Evolutionary conservation across 2,329 filamentous ascomycete genomes (phyloP).

Genomic region (Madurella mycetomatis): DNA sequence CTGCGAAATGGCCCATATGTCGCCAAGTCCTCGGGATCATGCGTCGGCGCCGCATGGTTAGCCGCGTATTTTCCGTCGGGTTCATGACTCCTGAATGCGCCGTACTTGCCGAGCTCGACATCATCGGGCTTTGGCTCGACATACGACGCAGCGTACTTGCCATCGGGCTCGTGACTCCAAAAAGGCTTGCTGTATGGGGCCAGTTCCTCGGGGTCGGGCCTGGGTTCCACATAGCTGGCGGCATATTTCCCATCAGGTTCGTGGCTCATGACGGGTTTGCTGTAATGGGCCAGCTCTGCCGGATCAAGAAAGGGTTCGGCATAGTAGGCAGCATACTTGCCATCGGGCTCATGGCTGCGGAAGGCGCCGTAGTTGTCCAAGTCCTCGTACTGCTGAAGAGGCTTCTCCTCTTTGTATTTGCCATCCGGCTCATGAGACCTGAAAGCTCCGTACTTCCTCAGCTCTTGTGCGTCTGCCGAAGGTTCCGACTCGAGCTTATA

Average conservation of each 20-base stretch:
- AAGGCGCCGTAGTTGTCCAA: slow-evolving; percentile 34
- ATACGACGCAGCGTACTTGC: slow-evolving; percentile 30
- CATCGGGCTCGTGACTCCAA: slow-evolving; percentile 35
- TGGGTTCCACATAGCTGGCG: slow-evolving; percentile 11
- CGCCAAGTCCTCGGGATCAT: slow-evolving; percentile 3
- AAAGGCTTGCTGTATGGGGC: slow-evolving; percentile 20
- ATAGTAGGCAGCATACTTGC: neutral
- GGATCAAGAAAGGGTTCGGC: slow-evolving; percentile 5
- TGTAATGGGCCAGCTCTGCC: slow-evolving; percentile 29
- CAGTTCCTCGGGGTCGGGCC: slow-evolving; percentile 36
- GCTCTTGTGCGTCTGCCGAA: slow-evolving; percentile 6
- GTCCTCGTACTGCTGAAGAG: slow-evolving; percentile 37
- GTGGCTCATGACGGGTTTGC: slow-evolving; percentile 30
- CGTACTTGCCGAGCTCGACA: slow-evolving; percentile 9
- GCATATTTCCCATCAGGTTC: slow-evolving; percentile 22
- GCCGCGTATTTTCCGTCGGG: slow-evolving; percentile 17
- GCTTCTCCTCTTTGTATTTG: slow-evolving; percentile 10
- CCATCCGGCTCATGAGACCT: slow-evolving; percentile 14
- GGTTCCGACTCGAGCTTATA: slow-evolving; percentile 6
- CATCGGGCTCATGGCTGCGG: neutral
- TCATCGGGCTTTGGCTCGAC: neutral
- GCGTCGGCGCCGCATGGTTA: neutral
- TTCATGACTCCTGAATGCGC: slow-evolving; percentile 20
- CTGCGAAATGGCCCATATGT: slow-evolving; percentile 34
- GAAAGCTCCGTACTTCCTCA: slow-evolving; percentile 20